Conservation (phyloP, 1,284 basidiomycete species). For the Leccinum griseonigrum region DNA sequence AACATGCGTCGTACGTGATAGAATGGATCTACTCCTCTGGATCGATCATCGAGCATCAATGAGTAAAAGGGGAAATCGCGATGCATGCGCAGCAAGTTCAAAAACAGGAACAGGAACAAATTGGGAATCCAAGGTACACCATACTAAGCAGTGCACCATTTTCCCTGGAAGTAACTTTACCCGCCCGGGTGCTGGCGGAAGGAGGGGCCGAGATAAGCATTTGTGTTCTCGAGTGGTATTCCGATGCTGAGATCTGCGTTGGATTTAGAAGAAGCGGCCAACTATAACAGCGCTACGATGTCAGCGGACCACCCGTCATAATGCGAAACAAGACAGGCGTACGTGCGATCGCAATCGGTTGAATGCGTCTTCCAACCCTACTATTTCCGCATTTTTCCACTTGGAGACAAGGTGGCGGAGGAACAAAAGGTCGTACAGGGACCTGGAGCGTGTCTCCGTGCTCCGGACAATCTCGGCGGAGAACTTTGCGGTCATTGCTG, state of each 20-base stretch:
- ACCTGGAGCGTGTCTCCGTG: constrained; percentile 29
- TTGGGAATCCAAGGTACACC: constrained; percentile 46
- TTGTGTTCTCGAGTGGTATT: constrained; percentile 39
- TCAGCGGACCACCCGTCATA: constrained; percentile 2
- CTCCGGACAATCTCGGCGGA: constrained; percentile 40
- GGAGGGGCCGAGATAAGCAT: constrained; percentile 45
- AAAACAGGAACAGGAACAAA: constrained; percentile 49
- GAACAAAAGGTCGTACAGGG: constrained; percentile 48
- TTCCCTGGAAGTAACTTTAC: constrained; percentile 13
- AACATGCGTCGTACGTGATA: constrained; percentile 15
- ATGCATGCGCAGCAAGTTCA: constrained; percentile 52
- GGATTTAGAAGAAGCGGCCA: constrained; percentile 7
- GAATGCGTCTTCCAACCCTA: constrained; percentile 33
- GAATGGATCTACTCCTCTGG: constrained; percentile 9
- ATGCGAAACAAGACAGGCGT: constrained; percentile 2
- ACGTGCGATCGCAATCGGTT: constrained; percentile 18
- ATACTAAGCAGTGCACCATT: constrained; percentile 37
- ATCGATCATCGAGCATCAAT: constrained; percentile 29
- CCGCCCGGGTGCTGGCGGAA: constrained; percentile 32
- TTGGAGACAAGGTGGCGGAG: constrained; percentile 43
- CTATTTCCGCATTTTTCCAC: constrained; percentile 30
- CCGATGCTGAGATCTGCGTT: constrained; percentile 21
- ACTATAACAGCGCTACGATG: constrained; percentile 11
- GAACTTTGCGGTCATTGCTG: constrained; percentile 37
- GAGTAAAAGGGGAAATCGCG: constrained; percentile 42